These are phyloP conservation scores for Persicaria maculosa DNA, from an alignment of 148 eudicot genomes.

Conservation along the genomic window DNA sequence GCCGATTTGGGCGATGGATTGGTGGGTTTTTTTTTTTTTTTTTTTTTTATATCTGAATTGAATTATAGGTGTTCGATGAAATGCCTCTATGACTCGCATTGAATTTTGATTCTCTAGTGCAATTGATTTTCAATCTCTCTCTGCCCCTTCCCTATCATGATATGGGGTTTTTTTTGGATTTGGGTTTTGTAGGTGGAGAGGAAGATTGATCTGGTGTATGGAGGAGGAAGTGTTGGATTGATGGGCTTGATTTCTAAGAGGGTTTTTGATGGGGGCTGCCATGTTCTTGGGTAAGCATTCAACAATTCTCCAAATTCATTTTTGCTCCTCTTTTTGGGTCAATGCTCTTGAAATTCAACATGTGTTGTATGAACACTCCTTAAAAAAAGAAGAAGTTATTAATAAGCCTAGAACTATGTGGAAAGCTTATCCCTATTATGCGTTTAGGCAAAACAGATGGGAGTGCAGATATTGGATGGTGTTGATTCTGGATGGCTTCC, in stretches of 20 bases:
- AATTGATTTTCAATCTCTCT: background rate
- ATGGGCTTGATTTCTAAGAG: conserved; percentile 81
- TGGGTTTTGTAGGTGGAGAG: conserved; percentile 50
- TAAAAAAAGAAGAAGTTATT: too few relatives aligned
- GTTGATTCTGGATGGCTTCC: background rate
- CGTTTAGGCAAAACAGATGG: too few relatives aligned
- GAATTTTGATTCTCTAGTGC: background rate
- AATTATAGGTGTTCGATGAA: conserved; percentile 16
- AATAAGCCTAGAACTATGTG: too few relatives aligned
- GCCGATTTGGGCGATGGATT: conserved; percentile 74
- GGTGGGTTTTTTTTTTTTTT: conserved; percentile 34
- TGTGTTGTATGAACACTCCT: too few relatives aligned
- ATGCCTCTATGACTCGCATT: background rate
- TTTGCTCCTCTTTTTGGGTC: background rate
- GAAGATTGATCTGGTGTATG: conserved; percentile 88
- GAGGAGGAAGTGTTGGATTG: conserved; percentile 95
- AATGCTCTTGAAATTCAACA: conserved; percentile 3
- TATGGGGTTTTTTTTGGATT: background rate
- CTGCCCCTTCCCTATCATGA: background rate
- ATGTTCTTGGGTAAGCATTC: conserved; percentile 80
- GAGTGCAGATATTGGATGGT: too few relatives aligned
- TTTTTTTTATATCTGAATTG: conserved; percentile 14
- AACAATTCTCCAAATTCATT: background rate
- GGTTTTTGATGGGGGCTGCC: conserved; percentile 77
- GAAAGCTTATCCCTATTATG: too few relatives aligned